Conservation (phyloP, 2,329 filamentous ascomycete genomes). For the Colletotrichum sp. region DNA sequence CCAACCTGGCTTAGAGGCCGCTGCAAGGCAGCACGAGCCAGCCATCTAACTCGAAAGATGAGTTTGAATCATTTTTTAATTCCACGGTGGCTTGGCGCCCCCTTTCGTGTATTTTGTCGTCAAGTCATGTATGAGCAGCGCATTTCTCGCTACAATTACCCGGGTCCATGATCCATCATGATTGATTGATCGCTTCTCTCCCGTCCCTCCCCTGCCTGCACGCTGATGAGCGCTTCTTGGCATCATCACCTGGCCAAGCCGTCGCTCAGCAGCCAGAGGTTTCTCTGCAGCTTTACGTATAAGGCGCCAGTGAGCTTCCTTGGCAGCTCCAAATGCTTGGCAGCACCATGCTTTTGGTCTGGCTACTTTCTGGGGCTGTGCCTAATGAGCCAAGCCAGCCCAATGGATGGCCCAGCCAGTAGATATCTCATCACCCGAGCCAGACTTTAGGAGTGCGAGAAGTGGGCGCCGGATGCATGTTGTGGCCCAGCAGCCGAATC, state of each 20-base stretch:
- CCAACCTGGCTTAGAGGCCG: not conserved
- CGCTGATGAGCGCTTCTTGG: not conserved
- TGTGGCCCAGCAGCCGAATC: not conserved
- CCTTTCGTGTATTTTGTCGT: not conserved
- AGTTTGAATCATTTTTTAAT: not conserved
- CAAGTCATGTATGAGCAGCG: not conserved
- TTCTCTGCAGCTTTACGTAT: slow-evolving; percentile 15
- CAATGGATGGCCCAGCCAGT: not conserved
- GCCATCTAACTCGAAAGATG: not conserved
- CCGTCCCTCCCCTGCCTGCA: not conserved
- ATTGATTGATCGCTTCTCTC: not conserved
- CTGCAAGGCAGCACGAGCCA: not conserved
- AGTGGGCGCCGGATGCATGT: not conserved
- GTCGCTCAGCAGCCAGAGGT: not conserved
- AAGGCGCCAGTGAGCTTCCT: not conserved
- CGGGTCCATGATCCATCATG: not conserved
- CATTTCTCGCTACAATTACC: not conserved
- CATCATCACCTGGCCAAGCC: not conserved
- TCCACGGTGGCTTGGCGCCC: slow-evolving; percentile 2
- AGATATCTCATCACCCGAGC: not conserved
- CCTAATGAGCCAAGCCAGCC: not conserved
- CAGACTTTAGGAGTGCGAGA: not conserved
- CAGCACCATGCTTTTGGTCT: not conserved
- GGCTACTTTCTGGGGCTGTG: slow-evolving; percentile 11
- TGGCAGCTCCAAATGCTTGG: slow-evolving; percentile 2